Percentiles rank a stretch among this genome's conserved stretches.
phyloP scores from a whole-genome alignment of 345 rosid species.

The Boechera divaricarpa region DNA sequence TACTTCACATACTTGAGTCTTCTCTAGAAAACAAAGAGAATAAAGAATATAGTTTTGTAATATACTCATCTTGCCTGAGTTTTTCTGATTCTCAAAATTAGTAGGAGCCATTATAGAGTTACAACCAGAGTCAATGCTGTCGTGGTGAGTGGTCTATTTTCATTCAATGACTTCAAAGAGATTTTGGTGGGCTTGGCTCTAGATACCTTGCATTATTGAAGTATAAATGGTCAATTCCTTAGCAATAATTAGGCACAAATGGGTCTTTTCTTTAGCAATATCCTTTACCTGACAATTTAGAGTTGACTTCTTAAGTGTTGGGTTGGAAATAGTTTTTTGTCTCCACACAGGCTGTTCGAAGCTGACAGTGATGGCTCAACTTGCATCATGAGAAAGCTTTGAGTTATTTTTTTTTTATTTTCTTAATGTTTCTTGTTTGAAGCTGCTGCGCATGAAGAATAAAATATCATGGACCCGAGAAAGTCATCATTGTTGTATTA shows the following conservation, averaged over 20 bases:
- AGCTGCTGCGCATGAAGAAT: conserved; percentile 38
- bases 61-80: not conserved
- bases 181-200: not conserved
- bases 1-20: not conserved
- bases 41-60: not conserved
- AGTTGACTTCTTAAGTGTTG: conserved; percentile 32
- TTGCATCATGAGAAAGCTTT: not conserved
- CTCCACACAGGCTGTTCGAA: conserved; percentile 28
- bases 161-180: conserved; percentile 10
- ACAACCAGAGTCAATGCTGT: conserved; percentile 20
- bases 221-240: not conserved
- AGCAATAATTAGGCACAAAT: conserved; percentile 25
- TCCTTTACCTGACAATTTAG: conserved; percentile 15
- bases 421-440: conserved; percentile 31
- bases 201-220: conserved; percentile 36
- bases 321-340: not conserved
- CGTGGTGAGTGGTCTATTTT: conserved; percentile 2
- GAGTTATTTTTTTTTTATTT: not conserved
- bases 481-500: conserved; percentile 18
- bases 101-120: not conserved
- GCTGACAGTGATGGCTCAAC: conserved; percentile 40
- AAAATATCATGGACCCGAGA: conserved; percentile 23
- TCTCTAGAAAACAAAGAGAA: conserved; percentile 11
- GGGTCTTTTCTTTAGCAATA: conserved; percentile 28
- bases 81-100: not conserved